phyloP scores from a whole-genome alignment of 495 filamentous ascomycete species.

The Penicillium dipodomyicola region DNA sequence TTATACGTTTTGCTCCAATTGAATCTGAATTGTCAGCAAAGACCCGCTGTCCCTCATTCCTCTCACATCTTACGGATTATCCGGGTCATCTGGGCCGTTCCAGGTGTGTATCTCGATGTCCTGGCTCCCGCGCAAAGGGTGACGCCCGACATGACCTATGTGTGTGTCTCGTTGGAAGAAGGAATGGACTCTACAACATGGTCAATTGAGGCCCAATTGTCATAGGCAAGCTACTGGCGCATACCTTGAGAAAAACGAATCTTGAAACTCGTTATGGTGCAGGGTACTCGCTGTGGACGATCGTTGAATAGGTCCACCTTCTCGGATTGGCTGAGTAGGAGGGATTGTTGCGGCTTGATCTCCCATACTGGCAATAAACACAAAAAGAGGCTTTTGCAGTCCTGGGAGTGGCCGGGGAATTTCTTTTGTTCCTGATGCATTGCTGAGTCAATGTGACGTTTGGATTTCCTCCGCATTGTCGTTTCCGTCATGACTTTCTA shows the following conservation, averaged over 20 bases:
- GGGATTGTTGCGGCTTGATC: neutral
- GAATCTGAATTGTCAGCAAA: neutral
- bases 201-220: neutral
- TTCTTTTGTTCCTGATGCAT: neutral
- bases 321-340: neutral
- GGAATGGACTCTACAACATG: conserved; percentile 14
- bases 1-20: conserved; percentile 28
- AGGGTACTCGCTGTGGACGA: conserved; percentile 18
- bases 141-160: conserved; percentile 25
- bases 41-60: neutral
- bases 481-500: conserved; percentile 7
- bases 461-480: neutral
- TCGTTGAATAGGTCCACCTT: neutral
- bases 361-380: neutral
- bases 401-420: neutral
- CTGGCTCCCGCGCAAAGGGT: conserved; percentile 17
- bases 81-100: conserved; percentile 29
- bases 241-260: conserved; percentile 25
- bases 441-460: conserved; percentile 5
- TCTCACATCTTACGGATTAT: conserved; percentile 19
- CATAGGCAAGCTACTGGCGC: neutral
- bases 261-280: conserved; percentile 27
- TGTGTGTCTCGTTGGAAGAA: conserved; percentile 27
- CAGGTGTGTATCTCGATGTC: conserved; percentile 31
- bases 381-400: neutral